Conservation (phyloP, 2,329 filamentous ascomycete species). For the Pyricularia sp. region DNA sequence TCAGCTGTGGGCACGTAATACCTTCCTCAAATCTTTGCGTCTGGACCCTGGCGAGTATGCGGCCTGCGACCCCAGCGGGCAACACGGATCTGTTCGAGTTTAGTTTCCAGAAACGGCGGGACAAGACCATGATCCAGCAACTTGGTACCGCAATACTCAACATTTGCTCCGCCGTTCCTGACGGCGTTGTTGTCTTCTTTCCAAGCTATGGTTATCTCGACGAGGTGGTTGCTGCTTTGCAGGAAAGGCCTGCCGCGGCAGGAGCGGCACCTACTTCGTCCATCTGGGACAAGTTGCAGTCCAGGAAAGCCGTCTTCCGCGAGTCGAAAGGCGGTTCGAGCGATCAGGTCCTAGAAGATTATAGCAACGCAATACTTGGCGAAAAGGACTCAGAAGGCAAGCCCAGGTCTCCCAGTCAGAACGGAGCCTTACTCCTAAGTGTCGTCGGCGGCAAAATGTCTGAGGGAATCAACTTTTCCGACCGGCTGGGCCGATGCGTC, state of each 20-base stretch:
- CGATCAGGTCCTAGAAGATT: slow-evolving; percentile 66
- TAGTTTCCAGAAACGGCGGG: slow-evolving; percentile 68
- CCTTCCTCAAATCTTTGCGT: slow-evolving; percentile 73
- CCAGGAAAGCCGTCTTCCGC: slow-evolving; percentile 54
- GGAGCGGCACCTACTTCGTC: slow-evolving; percentile 14
- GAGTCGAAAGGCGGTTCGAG: slow-evolving; percentile 44
- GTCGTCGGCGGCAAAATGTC: slow-evolving; percentile 93
- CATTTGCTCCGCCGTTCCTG: slow-evolving; percentile 65
- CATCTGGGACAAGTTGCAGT: slow-evolving; percentile 49
- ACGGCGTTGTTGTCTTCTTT: slow-evolving; percentile 91
- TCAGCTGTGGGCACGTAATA: slow-evolving; percentile 94
- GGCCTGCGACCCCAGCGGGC: slow-evolving; percentile 17
- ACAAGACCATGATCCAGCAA: slow-evolving; percentile 59
- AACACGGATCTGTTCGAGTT: slow-evolving; percentile 62
- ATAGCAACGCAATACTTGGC: slow-evolving; percentile 57
- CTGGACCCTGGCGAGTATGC: slow-evolving; percentile 50
- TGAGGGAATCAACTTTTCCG: slow-evolving; percentile 97
- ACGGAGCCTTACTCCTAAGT: slow-evolving; percentile 74
- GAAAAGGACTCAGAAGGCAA: slow-evolving; percentile 10
- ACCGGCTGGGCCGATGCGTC: slow-evolving; percentile 79
- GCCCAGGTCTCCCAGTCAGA: slow-evolving; percentile 10
- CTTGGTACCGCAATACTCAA: slow-evolving; percentile 66
- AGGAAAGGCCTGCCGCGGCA: slow-evolving; percentile 22
- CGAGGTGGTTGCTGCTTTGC: slow-evolving; percentile 58
- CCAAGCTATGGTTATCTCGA: slow-evolving; percentile 89